Evolutionary conservation across 148 eudicot genomes (phyloP).

Genomic region (Cornus kousa): DNA sequence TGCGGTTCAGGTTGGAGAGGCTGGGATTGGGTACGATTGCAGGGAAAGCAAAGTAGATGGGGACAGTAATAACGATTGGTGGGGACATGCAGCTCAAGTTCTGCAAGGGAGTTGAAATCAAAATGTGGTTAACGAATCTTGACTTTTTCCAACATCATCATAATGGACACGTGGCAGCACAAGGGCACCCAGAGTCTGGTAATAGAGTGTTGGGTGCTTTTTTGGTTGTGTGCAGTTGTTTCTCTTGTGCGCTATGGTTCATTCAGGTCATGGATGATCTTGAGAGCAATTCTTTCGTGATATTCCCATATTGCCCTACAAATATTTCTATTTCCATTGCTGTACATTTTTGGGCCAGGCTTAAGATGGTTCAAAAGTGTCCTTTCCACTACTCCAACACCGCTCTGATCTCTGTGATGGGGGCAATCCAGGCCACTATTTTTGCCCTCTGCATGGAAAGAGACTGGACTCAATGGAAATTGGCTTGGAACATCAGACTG

Average conservation of each 20-base stretch:
- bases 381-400: conserved; percentile 59
- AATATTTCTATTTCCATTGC: neutral
- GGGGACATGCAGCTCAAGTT: conserved; percentile 78
- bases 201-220: conserved; percentile 35
- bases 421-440: conserved; percentile 40
- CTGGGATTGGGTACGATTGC: conserved; percentile 33
- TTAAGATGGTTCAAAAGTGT: conserved; percentile 37
- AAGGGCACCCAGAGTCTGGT: neutral
- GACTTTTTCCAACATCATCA: conserved; percentile 32
- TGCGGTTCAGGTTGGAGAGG: conserved; percentile 48
- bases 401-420: conserved; percentile 50
- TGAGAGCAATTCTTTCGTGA: neutral
- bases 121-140: conserved; percentile 42
- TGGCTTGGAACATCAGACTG: conserved; percentile 75
- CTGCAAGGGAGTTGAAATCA: conserved; percentile 55
- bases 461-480: conserved; percentile 57
- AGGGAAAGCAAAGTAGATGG: conserved; percentile 65
- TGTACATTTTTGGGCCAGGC: conserved; percentile 30
- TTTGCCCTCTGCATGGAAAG: conserved; percentile 47
- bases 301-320: neutral
- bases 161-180: conserved; percentile 6
- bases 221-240: conserved; percentile 17
- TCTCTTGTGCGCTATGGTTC: conserved; percentile 37
- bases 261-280: conserved; percentile 44
- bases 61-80: conserved; percentile 57